Base-by-base conservation (phyloP, 768 basidiomycete species). In the Nevesoporus exiguus region DNA sequence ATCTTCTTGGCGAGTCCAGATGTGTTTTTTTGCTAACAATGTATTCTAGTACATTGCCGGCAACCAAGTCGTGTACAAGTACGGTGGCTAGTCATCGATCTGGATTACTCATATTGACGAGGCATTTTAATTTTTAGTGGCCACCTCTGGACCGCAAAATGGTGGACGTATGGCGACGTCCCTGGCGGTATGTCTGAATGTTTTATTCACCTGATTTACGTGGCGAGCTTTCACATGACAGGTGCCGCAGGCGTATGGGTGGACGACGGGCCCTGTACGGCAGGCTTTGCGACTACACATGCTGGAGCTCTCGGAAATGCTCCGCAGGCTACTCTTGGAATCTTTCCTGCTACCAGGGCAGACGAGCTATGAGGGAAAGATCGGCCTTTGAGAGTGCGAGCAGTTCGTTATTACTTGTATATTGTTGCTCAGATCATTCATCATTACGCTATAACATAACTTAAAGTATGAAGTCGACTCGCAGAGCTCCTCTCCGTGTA, bases 61-160 rank as follows among this genome's bases (percentile, higher is more conserved):
- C 14, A n/a, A 69, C 8, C 64, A 73, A 56, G 79, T 77, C 25
- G 71, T 70, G 21, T 80, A 76, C 59, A 65, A 66, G 79, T 78
- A 57, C 45, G 76, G 52, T 15, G 7, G 10, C 14, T 5, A 15
- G 24, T 24, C n/a, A 8, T 17, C 19, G 5, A 3, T 2, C 0
- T n/a, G 8, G 3, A 30, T 34, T 21, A 1, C 24, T 4, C 37
- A 36, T 30, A 33, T 31, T 34, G 19, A 61, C 44, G 31, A 4
- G 0, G 15, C 0, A 11, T 17, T 33, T 45, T n/a, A n/a, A n/a
- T n/a, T 47, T 50, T 48, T 45, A 80, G 80, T 49, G 77, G 78
- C 11, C 65, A 79, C 55, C 67, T 80, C 10, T 82, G 80, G 80
- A 74, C 70, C 1, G 79, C 80, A 5, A 62, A 72, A 49, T 78